Base-by-base conservation (phyloP, 2,329 filamentous ascomycete genomes). In the Penicillium janthinellum region DNA sequence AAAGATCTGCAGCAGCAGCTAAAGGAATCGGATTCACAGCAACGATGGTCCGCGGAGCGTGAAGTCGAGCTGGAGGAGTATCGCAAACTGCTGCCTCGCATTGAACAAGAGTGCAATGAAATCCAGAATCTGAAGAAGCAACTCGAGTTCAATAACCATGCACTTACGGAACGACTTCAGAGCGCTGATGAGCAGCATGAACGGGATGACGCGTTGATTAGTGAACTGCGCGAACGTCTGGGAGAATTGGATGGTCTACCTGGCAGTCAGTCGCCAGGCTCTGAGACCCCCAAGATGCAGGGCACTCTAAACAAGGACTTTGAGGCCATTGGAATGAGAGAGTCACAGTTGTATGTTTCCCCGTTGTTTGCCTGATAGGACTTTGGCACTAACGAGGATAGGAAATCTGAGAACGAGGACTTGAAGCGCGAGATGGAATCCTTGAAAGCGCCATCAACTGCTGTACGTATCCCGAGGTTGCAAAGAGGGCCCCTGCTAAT, bases 71-170 rank as follows among this genome's bases (percentile, higher is more conserved):
- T 79, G 47, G 75, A 78, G 51, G 76, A 79, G 62, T 81, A 80
- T 60, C 74, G 77, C 61, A 76, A 77, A 50, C 72, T 81, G 20
- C 65, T 82, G 49, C 77, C 79, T 6, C 77, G 74, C 48, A 79
- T 81, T 58, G 80, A 82, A 59, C 78, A 80, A 65, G 79, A 82
- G 57, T 75, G 77, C 57, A 77, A 76, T 60, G 80, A 82, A 59
- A 75, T 81, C 41, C 78, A 79, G 59, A 77, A 78, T 47, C 70
- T 81, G 60, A 81, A 81, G 66, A 81, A 80, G 57, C 74, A 80
- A 59, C 70, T 82, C 10, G 79, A 81, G 60, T 79, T 80, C 60
- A 78, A 82, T 64, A 81, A 81, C 57, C 78, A 80, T 60, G 75
- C 78, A 14, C 71, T 82, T 15, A 78, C 77, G 7, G 78, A 79